These are phyloP conservation scores for Raphanus sativus DNA, from an alignment of 345 rosid genomes.

Conservation along the genomic window DNA sequence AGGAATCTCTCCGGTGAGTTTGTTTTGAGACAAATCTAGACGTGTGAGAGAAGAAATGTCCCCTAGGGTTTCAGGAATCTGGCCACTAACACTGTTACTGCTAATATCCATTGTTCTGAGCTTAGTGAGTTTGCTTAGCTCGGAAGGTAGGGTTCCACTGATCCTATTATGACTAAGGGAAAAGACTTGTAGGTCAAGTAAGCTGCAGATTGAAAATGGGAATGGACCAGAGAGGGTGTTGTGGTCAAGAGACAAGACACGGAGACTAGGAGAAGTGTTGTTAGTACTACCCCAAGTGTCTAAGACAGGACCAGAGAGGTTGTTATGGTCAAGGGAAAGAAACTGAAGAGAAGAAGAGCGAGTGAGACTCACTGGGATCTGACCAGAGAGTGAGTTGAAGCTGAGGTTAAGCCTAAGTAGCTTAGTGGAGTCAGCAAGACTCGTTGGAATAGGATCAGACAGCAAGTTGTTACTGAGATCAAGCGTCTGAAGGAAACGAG, in stretches of 20 bases:
- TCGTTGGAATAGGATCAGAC: constrained; percentile 54
- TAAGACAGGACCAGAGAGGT: constrained; percentile 53
- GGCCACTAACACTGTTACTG: constrained; percentile 57
- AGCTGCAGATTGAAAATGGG: constrained; percentile 53
- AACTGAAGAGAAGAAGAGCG: constrained; percentile 49
- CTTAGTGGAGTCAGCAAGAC: constrained; percentile 67
- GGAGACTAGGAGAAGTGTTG: constrained; percentile 33
- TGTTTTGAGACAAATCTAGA: constrained; percentile 68
- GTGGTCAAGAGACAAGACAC: constrained; percentile 43
- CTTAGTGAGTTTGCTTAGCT: constrained; percentile 51
- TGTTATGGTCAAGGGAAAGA: constrained; percentile 63
- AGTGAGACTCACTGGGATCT: constrained; percentile 49
- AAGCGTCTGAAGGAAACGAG: constrained; percentile 68
- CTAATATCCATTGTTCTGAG: constrained; percentile 63
- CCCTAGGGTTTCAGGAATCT: constrained; percentile 57
- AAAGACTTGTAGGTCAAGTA: constrained; percentile 55
- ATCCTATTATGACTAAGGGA: constrained; percentile 59
- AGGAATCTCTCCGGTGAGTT: constrained; percentile 73
- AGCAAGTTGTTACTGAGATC: constrained; percentile 74
- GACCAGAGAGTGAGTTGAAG: constrained; percentile 60
- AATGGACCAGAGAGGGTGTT: constrained; percentile 57
- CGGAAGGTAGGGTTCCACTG: constrained; percentile 53
- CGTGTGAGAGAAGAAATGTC: constrained; percentile 44
- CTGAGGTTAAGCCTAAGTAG: constrained; percentile 63
- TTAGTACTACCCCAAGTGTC: constrained; percentile 48